These are phyloP conservation scores for Russula sp. DNA, from an alignment of 768 basidiomycete species.

Conservation along the genomic window DNA sequence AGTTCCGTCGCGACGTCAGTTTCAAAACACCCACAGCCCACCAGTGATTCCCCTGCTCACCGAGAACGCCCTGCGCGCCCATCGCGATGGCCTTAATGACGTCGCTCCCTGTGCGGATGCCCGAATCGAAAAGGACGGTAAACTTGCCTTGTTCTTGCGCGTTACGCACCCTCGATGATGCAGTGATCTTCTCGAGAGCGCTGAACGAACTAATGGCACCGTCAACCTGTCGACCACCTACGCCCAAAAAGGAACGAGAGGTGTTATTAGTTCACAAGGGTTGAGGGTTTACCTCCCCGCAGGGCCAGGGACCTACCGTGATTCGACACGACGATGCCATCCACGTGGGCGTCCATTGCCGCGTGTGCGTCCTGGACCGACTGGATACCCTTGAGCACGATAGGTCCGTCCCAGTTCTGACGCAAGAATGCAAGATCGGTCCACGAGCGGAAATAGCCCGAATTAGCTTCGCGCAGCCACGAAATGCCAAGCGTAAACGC, in stretches of 20 bases:
- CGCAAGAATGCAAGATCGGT: neutral
- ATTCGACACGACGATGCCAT: neutral
- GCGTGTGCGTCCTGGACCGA: neutral
- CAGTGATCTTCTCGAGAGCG: slow-evolving; percentile 66
- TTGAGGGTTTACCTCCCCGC: neutral
- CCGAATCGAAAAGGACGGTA: slow-evolving; percentile 74
- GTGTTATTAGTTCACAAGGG: neutral
- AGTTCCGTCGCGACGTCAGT: neutral
- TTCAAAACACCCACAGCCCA: neutral
- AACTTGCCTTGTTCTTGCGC: slow-evolving; percentile 61
- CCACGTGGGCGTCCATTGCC: neutral
- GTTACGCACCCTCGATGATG: slow-evolving; percentile 53
- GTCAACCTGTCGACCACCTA: slow-evolving; percentile 74
- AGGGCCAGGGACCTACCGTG: neutral
- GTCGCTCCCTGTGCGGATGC: slow-evolving; percentile 80
- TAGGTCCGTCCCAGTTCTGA: neutral
- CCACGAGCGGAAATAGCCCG: neutral
- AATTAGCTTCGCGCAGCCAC: neutral
- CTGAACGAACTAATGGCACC: slow-evolving; percentile 72
- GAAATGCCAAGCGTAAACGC: neutral
- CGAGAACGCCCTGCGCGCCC: slow-evolving; percentile 77
- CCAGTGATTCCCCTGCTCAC: slow-evolving; percentile 43
- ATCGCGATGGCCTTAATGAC: slow-evolving; percentile 82
- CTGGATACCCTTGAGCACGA: neutral
- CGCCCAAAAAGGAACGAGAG: neutral